Conservation (phyloP, 345 rosid genomes). For the Aquilaria sinensis region DNA sequence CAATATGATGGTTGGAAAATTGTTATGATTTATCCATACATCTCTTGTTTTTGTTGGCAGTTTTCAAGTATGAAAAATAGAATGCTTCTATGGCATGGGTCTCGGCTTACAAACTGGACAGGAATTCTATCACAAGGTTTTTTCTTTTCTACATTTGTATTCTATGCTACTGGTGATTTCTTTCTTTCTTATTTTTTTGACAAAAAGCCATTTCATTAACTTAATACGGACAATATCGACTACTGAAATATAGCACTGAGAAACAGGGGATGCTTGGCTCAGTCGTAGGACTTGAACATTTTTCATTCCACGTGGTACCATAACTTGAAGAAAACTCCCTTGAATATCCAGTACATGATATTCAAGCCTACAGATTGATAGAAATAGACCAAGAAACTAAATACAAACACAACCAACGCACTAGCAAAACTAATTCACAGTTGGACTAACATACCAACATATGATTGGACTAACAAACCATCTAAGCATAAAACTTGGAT, state of each 20-base stretch:
- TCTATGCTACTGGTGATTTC: neutral
- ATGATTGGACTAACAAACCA: too few relatives aligned
- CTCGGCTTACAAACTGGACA: constrained; percentile 93
- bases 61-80: constrained; percentile 54
- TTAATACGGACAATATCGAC: neutral
- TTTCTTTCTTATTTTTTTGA: neutral
- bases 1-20: neutral
- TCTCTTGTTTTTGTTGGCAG: constrained; percentile 29
- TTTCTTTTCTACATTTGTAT: constrained; percentile 13
- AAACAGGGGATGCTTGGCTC: too few relatives aligned
- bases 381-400: too few relatives aligned
- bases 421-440: too few relatives aligned
- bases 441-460: too few relatives aligned
- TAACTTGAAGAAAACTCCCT: neutral
- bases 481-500: too few relatives aligned
- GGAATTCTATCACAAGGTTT: constrained; percentile 95
- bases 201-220: too few relatives aligned
- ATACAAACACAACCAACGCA: too few relatives aligned
- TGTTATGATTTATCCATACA: neutral
- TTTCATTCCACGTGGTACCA: constrained; percentile 13
- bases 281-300: neutral
- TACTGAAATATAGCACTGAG: neutral
- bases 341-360: too few relatives aligned
- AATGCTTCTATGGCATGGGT: constrained; percentile 96
- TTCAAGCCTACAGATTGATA: too few relatives aligned